Evolutionary conservation across 1,139 yeast species (phyloP).

Genomic region (Blastobotrys capitulatus): DNA sequence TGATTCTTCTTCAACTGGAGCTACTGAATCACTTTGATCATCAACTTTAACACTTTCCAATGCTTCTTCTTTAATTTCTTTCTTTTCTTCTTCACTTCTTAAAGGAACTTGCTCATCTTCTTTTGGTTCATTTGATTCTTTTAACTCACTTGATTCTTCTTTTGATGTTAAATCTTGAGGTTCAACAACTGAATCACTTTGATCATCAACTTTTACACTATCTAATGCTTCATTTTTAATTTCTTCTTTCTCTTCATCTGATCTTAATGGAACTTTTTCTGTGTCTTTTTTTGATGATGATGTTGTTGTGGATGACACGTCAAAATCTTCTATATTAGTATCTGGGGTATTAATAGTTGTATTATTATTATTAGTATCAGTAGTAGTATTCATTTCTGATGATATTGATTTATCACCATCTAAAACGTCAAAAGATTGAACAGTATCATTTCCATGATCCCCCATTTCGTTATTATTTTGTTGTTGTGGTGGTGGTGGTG

Average conservation of each 20-base stretch:
- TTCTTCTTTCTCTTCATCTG: conserved; percentile 18
- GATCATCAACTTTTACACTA: background rate
- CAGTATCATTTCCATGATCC: background rate
- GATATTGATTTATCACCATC: background rate
- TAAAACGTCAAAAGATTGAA: background rate
- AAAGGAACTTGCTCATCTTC: background rate
- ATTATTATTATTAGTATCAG: background rate
- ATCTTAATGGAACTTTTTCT: conserved; percentile 1
- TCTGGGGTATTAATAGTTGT: background rate
- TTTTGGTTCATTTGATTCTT: background rate
- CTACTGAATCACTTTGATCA: background rate
- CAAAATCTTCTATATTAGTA: background rate
- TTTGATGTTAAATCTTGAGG: too few relatives aligned
- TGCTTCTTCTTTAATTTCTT: conserved; percentile 3
- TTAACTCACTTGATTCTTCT: background rate
- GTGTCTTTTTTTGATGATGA: too few relatives aligned
- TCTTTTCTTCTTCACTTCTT: conserved; percentile 15
- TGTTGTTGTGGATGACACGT: background rate
- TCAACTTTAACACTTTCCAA: background rate
- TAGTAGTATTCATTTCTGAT: background rate
- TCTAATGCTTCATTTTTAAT: conserved; percentile 3
- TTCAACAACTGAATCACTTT: background rate
- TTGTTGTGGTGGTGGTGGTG: background rate
- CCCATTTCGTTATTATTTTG: background rate
- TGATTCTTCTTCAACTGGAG: background rate